Conservation (phyloP, 2,329 filamentous ascomycete genomes). For the Exophiala bonariae region DNA sequence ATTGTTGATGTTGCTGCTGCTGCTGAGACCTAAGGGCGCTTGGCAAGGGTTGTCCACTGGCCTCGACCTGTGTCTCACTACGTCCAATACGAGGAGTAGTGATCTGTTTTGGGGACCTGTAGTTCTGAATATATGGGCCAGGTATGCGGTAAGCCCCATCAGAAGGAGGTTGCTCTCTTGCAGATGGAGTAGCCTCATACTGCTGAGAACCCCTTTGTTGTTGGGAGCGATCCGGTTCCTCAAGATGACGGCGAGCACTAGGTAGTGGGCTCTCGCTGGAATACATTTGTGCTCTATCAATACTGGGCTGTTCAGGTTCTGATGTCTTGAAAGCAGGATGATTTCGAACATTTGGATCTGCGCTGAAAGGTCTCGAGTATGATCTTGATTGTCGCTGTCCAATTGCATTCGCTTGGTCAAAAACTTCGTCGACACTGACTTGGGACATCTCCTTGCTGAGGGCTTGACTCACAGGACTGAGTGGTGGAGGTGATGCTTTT, state of each 20-base stretch:
- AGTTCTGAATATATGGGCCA: conserved; percentile 28
- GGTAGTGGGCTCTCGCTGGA: conserved; percentile 23
- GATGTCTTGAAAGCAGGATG: conserved; percentile 14
- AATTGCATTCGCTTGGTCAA: conserved; percentile 9
- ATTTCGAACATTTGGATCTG: conserved; percentile 15
- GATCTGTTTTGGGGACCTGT: conserved; percentile 24
- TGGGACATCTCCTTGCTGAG: conserved; percentile 20
- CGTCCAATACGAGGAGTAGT: conserved; percentile 13
- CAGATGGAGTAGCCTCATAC: background rate
- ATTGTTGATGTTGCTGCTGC: conserved; percentile 5
- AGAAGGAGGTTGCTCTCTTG: background rate
- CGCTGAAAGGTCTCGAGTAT: conserved; percentile 21
- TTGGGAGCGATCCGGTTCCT: conserved; percentile 14
- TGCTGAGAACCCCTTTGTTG: conserved; percentile 12
- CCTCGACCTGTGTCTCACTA: conserved; percentile 15
- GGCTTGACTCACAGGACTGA: conserved; percentile 21
- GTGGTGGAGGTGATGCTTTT: conserved; percentile 9
- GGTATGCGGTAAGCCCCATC: conserved; percentile 27
- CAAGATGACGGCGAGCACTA: conserved; percentile 21
- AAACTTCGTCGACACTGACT: conserved; percentile 22
- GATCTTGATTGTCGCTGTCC: conserved; percentile 14
- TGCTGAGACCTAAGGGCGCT: conserved; percentile 13
- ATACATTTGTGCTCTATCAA: conserved; percentile 18
- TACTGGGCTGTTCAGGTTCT: conserved; percentile 8
- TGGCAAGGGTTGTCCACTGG: conserved; percentile 17